Percentiles rank a stretch among this genome's conserved stretches.
Evolutionary conservation across 1,284 basidiomycete genomes (phyloP).

Genomic region (Coniferiporia sulphurascens): DNA sequence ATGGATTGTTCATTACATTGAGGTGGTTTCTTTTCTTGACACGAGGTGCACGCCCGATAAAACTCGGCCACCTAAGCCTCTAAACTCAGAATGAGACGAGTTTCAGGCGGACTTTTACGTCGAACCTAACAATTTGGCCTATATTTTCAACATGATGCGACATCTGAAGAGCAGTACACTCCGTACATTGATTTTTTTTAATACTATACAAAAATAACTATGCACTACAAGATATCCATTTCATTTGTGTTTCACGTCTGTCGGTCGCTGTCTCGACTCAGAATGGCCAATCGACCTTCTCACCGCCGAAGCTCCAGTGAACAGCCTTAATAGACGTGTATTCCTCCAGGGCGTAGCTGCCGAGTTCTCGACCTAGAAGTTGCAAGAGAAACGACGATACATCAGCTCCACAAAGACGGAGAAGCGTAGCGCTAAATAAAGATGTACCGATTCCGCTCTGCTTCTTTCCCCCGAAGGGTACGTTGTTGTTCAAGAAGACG

Average conservation of each 20-base stretch:
- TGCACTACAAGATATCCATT: neutral
- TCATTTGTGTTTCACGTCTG: neutral
- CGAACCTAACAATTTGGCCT: no score
- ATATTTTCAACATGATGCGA: neutral
- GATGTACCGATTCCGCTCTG: slow-evolving; percentile 62
- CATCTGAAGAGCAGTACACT: neutral
- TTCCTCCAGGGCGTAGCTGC: slow-evolving; percentile 80
- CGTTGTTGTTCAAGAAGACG: slow-evolving; percentile 73
- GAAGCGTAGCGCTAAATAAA: slow-evolving; percentile 6
- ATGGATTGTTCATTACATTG: neutral
- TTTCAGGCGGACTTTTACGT: no score
- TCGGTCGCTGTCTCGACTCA: slow-evolving; percentile 29
- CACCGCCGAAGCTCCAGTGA: slow-evolving; percentile 78
- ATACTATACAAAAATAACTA: neutral
- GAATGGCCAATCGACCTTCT: slow-evolving; percentile 74
- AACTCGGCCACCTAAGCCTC: no score
- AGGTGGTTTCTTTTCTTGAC: neutral
- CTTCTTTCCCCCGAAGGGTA: slow-evolving; percentile 94
- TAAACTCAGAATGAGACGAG: no score
- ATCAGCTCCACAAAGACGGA: slow-evolving; percentile 18
- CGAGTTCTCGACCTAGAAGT: slow-evolving; percentile 74
- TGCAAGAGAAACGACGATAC: slow-evolving; percentile 7
- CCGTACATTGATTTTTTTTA: no score
- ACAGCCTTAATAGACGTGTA: slow-evolving; percentile 85
- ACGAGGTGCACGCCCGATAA: no score